Conservation (phyloP, 2,329 filamentous ascomycete genomes). For the Pseudonectria buxi region DNA sequence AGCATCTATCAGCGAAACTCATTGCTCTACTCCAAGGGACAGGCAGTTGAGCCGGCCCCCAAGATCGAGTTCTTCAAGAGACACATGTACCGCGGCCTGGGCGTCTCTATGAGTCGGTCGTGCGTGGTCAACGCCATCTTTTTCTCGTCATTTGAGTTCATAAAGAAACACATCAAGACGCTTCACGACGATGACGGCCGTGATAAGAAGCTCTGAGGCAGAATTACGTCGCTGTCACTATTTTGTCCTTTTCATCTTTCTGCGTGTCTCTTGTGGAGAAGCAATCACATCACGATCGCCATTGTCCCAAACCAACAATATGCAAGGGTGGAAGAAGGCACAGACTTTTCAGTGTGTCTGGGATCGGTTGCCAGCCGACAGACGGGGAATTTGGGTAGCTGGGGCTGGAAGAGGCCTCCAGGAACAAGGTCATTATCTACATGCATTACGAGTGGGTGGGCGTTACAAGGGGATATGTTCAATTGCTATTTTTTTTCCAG, state of each 20-base stretch:
- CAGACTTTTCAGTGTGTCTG: too few relatives aligned
- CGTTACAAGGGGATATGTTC: slow-evolving; percentile 13
- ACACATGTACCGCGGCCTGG: slow-evolving; percentile 76
- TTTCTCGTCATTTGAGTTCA: slow-evolving; percentile 80
- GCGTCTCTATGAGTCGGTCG: slow-evolving; percentile 75
- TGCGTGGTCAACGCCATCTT: slow-evolving; percentile 83
- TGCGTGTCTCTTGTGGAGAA: too few relatives aligned
- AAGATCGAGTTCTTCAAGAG: slow-evolving; percentile 72
- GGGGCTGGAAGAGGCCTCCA: slow-evolving; percentile 6
- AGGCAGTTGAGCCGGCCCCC: slow-evolving; percentile 56
- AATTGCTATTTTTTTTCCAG: slow-evolving; percentile 13
- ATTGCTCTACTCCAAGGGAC: slow-evolving; percentile 60
- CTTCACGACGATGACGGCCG: slow-evolving; percentile 36
- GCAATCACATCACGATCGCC: too few relatives aligned
- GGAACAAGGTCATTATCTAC: slow-evolving; percentile 10
- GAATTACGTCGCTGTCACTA: too few relatives aligned
- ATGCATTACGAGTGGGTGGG: slow-evolving; percentile 19
- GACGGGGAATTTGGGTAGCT: slow-evolving; percentile 3
- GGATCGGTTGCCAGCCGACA: too few relatives aligned
- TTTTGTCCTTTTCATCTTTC: too few relatives aligned
- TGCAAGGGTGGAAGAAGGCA: too few relatives aligned
- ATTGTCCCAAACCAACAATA: too few relatives aligned
- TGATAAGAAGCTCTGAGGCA: too few relatives aligned
- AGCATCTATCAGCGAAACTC: slow-evolving; percentile 80
- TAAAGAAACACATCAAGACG: slow-evolving; percentile 61